Conservation (phyloP, 768 basidiomycete genomes). For the Trametes elegans region DNA sequence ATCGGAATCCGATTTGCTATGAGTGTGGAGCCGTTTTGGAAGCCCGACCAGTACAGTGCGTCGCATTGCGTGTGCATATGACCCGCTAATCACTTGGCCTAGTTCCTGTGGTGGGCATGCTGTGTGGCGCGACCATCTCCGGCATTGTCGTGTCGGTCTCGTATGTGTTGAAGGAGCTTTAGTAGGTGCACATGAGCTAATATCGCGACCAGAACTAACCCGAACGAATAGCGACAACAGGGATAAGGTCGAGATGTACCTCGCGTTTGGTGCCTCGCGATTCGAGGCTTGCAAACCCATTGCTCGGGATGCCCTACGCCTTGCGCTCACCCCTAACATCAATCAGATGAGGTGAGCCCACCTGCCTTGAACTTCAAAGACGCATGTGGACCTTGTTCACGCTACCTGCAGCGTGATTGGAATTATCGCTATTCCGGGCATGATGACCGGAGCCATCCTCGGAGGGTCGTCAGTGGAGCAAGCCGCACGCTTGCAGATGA, state of each 20-base stretch:
- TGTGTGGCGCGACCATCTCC: conserved; percentile 77
- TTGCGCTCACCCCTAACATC: conserved; percentile 78
- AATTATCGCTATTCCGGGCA: conserved; percentile 79
- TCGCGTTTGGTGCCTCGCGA: conserved; percentile 82
- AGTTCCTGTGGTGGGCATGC: conserved; percentile 88
- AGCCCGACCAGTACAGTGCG: conserved; percentile 76
- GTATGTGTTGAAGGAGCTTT: conserved; percentile 72
- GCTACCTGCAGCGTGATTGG: conserved; percentile 57
- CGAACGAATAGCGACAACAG: conserved; percentile 64
- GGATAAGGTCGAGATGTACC: conserved; percentile 83
- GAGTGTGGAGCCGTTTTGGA: conserved; percentile 78
- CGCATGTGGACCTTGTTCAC: not conserved
- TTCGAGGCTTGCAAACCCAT: conserved; percentile 83
- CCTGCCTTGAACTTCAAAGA: not conserved
- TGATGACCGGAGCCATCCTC: conserved; percentile 92
- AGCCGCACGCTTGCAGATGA: conserved; percentile 85
- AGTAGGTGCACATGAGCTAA: conserved; percentile 41
- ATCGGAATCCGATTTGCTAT: conserved; percentile 76
- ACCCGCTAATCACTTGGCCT: not conserved
- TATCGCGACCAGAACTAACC: not conserved
- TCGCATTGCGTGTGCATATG: not conserved
- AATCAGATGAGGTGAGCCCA: conserved; percentile 75
- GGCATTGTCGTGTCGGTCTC: conserved; percentile 69
- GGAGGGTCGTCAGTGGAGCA: conserved; percentile 83
- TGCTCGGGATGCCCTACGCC: conserved; percentile 71